phyloP scores from a whole-genome alignment of 2,329 filamentous ascomycete species.

The Cercospora sojina region DNA sequence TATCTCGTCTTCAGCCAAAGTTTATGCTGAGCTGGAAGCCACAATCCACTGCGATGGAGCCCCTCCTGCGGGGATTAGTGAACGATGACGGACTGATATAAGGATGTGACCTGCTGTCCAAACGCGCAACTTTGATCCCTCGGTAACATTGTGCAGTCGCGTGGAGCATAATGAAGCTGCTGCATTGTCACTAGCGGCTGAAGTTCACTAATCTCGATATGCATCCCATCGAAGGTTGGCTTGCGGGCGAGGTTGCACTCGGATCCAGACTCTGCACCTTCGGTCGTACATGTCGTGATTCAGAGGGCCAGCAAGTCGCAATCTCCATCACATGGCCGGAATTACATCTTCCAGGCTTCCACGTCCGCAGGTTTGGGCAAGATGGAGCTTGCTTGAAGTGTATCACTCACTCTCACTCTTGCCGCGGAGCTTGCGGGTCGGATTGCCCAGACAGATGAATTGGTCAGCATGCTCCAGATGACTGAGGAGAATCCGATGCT shows the following conservation, averaged over 20 bases:
- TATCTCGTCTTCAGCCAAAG: not conserved
- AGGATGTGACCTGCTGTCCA: not conserved
- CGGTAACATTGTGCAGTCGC: not conserved
- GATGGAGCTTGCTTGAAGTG: not conserved
- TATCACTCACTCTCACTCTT: not conserved
- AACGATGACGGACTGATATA: not conserved
- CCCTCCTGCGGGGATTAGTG: not conserved
- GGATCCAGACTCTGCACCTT: not conserved
- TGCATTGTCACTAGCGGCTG: not conserved
- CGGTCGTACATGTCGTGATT: not conserved
- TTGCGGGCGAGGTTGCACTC: not conserved
- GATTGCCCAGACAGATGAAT: not conserved
- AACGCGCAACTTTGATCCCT: not conserved
- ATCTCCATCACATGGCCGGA: not conserved
- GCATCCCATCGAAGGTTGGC: not conserved
- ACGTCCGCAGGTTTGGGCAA: not conserved
- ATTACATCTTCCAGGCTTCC: not conserved
- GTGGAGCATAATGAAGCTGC: not conserved
- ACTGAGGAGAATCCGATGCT: not conserved
- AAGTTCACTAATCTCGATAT: not conserved
- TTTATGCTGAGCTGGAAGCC: not conserved
- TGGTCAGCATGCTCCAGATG: not conserved
- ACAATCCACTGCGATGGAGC: not conserved
- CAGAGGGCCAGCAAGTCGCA: not conserved
- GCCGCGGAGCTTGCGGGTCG: not conserved